phyloP scores from a whole-genome alignment of 2,329 filamentous ascomycete genomes.

The Penicillium sp. region DNA sequence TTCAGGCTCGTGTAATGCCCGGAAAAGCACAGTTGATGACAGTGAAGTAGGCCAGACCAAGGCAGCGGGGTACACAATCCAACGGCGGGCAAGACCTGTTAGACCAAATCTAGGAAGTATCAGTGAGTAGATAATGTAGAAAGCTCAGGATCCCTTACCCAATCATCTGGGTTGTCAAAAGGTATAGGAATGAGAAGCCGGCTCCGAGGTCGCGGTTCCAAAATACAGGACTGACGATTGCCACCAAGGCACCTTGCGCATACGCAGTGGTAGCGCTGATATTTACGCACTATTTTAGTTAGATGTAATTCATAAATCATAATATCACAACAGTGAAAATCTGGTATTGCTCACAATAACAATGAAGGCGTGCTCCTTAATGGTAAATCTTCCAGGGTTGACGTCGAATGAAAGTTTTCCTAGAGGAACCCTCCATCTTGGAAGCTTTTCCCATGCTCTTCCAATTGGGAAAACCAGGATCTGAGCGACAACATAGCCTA shows the following conservation, averaged over 20 bases:
- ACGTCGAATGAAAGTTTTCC: constrained; percentile 20
- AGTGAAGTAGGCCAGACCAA: constrained; percentile 22
- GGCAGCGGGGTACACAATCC: constrained; percentile 23
- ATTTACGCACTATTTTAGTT: constrained; percentile 26
- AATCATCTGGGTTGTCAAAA: constrained; percentile 33
- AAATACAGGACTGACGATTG: constrained; percentile 36
- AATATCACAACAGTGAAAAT: neutral
- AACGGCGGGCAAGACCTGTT: constrained; percentile 21
- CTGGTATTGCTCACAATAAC: constrained; percentile 16
- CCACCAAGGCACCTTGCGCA: constrained; percentile 29
- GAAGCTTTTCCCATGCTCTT: constrained; percentile 24
- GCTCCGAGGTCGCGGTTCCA: constrained; percentile 35
- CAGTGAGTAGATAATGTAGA: neutral
- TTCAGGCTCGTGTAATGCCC: constrained; percentile 20
- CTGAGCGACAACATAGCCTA: constrained; percentile 26
- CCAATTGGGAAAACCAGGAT: constrained; percentile 23
- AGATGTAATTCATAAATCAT: neutral
- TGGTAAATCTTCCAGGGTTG: constrained; percentile 22
- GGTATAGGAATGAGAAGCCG: constrained; percentile 34
- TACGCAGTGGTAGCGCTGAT: constrained; percentile 30
- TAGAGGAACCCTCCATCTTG: constrained; percentile 22
- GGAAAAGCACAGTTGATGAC: constrained; percentile 22
- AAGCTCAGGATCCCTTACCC: constrained; percentile 12
- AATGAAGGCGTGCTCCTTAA: constrained; percentile 26
- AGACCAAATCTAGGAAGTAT: constrained; percentile 15